These are phyloP conservation scores for Microsporum ferrugineum DNA, from an alignment of 2,329 filamentous ascomycete species.

Conservation along the genomic window DNA sequence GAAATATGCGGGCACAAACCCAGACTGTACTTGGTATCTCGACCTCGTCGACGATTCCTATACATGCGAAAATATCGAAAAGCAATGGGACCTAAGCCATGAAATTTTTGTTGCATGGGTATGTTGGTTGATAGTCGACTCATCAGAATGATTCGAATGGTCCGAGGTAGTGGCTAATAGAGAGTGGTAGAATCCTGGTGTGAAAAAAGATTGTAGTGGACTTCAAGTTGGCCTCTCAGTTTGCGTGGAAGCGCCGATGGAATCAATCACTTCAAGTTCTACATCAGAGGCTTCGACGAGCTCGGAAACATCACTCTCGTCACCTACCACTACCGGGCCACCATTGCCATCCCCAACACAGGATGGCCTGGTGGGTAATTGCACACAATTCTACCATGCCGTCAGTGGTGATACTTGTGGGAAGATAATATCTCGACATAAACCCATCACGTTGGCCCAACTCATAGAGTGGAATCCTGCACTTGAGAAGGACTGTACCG, in stretches of 20 bases:
- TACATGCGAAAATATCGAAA: background rate
- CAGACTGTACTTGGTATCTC: background rate
- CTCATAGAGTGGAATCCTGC: conserved; percentile 20
- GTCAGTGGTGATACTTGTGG: background rate
- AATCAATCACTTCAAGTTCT: background rate
- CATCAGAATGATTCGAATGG: background rate
- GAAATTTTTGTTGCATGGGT: conserved; percentile 5
- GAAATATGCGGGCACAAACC: background rate
- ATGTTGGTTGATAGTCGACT: background rate
- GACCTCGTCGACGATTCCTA: background rate
- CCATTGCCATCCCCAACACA: background rate
- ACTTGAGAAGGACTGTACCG: conserved; percentile 14
- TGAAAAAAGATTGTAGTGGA: conserved; percentile 2
- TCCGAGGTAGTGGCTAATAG: background rate
- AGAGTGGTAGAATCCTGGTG: background rate
- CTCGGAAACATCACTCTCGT: background rate
- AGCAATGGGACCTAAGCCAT: background rate
- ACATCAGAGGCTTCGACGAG: background rate
- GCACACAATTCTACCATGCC: background rate
- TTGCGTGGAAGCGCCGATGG: background rate
- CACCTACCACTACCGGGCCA: background rate
- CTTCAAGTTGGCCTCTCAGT: conserved; percentile 1
- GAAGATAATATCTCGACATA: background rate
- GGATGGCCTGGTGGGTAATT: background rate
- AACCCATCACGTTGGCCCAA: conserved; percentile 1